These are phyloP conservation scores for Daldinia bambusicola DNA, from an alignment of 495 filamentous ascomycete genomes.

Conservation along the genomic window DNA sequence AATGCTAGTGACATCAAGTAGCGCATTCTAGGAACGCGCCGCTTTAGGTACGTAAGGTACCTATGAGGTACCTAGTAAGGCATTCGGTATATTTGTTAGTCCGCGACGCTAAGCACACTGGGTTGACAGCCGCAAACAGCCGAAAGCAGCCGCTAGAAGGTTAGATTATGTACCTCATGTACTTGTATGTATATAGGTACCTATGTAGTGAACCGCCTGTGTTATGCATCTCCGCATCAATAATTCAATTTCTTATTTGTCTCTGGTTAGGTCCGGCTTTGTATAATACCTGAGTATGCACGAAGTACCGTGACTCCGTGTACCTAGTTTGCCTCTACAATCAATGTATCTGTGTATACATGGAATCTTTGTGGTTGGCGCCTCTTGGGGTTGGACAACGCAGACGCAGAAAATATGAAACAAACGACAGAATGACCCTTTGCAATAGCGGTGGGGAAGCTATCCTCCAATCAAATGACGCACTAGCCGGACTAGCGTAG, in stretches of 20 bases:
- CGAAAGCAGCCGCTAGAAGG: no score
- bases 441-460: slow-evolving; percentile 28
- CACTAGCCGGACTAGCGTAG: slow-evolving; percentile 15
- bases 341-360: not conserved
- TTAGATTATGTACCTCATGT: no score
- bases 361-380: not conserved
- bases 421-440: slow-evolving; percentile 35
- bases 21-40: no score
- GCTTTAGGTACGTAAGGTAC: no score
- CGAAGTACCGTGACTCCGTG: not conserved
- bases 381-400: slow-evolving; percentile 22
- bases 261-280: not conserved
- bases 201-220: no score
- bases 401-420: slow-evolving; percentile 38
- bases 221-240: no score
- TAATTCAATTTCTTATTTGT: no score
- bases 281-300: no score
- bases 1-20: slow-evolving; percentile 1
- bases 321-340: not conserved
- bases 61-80: no score
- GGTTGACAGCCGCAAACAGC: not conserved
- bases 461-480: slow-evolving; percentile 23
- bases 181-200: no score
- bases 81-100: not conserved
- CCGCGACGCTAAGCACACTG: not conserved